These are phyloP conservation scores for Aethionema arabicum DNA, from an alignment of 345 rosid species.

Conservation along the genomic window DNA sequence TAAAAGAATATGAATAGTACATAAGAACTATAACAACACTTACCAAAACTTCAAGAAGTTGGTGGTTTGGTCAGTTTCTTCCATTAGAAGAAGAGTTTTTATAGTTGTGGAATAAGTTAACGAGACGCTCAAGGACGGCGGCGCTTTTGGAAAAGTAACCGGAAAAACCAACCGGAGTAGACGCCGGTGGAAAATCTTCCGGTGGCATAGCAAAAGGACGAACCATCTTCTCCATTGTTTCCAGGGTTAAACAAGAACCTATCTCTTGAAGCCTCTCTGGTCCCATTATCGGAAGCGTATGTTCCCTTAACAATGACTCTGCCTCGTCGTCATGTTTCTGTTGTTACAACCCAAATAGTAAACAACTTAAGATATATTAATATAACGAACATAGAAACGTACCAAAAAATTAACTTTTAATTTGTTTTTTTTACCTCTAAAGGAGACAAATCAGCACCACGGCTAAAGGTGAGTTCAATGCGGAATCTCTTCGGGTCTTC, in stretches of 20 bases:
- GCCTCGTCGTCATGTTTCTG: conserved; percentile 73
- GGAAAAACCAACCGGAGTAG: conserved; percentile 88
- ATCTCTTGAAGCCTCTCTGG: conserved; percentile 97
- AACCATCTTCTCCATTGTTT: conserved; percentile 91
- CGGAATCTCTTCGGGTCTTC: conserved; percentile 95
- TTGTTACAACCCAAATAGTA: not conserved
- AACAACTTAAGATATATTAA: too few species aligned
- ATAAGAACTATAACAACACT: not conserved
- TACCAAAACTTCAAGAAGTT: not conserved
- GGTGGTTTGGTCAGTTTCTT: conserved; percentile 9
- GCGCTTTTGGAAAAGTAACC: conserved; percentile 98
- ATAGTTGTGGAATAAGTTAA: conserved; percentile 74
- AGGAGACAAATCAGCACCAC: conserved; percentile 97
- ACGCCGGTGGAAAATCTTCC: conserved; percentile 96
- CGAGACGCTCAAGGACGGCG: conserved; percentile 77
- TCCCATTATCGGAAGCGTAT: conserved; percentile 96
- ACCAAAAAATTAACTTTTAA: not conserved
- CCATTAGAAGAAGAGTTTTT: conserved; percentile 50
- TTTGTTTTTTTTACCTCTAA: conserved; percentile 58
- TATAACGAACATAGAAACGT: too few species aligned
- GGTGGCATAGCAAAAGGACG: conserved; percentile 96
- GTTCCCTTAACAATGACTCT: conserved; percentile 81
- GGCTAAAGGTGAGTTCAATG: conserved; percentile 89
- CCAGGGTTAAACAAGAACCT: conserved; percentile 81
- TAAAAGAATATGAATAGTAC: too few species aligned